Evolutionary conservation across 1,284 basidiomycete genomes (phyloP).

Genomic region (Ganoderma sinense): DNA sequence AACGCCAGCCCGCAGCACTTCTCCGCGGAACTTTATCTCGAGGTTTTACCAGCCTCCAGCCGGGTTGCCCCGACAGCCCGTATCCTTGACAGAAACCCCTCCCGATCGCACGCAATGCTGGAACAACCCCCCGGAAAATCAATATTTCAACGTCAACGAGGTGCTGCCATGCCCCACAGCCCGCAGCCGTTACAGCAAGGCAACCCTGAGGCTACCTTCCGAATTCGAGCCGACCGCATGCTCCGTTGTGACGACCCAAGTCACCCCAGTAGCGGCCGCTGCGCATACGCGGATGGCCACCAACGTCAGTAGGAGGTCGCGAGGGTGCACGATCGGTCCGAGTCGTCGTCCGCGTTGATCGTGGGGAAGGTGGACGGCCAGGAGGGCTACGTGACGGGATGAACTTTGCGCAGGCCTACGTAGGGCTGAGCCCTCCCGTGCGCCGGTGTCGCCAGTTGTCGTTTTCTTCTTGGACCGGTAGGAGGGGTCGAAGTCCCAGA

Average conservation of each 20-base stretch:
- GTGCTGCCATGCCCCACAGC: background rate
- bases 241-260: background rate
- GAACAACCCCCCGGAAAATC: background rate
- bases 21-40: background rate
- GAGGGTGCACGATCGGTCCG: constrained; percentile 73
- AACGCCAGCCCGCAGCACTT: background rate
- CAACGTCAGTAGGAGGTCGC: constrained; percentile 61
- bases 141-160: too few relatives aligned
- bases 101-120: background rate
- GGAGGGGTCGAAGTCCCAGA: constrained; percentile 66
- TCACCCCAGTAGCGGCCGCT: background rate
- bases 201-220: too few relatives aligned
- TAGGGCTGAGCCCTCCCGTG: background rate
- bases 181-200: background rate
- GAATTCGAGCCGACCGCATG: background rate
- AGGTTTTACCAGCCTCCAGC: background rate
- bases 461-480: constrained; percentile 69
- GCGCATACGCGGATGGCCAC: constrained; percentile 64
- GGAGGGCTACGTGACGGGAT: constrained; percentile 43
- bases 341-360: constrained; percentile 91
- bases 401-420: constrained; percentile 37
- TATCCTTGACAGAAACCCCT: background rate
- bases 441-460: constrained; percentile 58
- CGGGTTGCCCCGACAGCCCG: background rate
- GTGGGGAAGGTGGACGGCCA: constrained; percentile 69